phyloP scores from a whole-genome alignment of 2,329 filamentous ascomycete species.

The Dothidotthia symphoricarpi region DNA sequence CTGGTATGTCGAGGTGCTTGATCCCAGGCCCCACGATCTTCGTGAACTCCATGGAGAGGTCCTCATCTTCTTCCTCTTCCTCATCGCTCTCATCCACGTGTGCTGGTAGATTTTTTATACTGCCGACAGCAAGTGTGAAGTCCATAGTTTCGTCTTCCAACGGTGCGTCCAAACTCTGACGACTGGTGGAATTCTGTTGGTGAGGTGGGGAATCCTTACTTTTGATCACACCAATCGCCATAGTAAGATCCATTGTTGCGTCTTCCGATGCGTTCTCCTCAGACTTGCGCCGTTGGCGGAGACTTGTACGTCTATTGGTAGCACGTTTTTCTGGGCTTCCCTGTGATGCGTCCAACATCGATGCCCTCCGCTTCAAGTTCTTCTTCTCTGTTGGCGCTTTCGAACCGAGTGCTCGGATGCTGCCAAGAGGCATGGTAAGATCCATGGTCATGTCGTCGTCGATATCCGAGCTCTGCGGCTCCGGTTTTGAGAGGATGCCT shows the following conservation, averaged over 20 bases:
- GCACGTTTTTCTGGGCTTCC: conserved; percentile 40
- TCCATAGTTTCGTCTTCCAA: conserved; percentile 43
- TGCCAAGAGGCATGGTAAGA: conserved; percentile 55
- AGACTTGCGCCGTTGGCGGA: conserved; percentile 42
- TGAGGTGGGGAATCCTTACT: conserved; percentile 5
- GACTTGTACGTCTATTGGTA: conserved; percentile 35
- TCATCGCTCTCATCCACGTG: conserved; percentile 8
- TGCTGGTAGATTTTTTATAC: conserved; percentile 27
- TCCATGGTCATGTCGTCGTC: conserved; percentile 56
- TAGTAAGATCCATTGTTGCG: conserved; percentile 43
- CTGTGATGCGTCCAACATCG: conserved; percentile 38
- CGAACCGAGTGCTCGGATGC: conserved; percentile 42
- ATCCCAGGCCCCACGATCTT: conserved; percentile 49
- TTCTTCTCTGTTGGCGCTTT: conserved; percentile 32
- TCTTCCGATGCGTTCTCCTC: conserved; percentile 41
- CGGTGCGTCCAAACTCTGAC: conserved; percentile 26
- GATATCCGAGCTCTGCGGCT: conserved; percentile 37
- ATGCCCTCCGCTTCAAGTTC: conserved; percentile 48
- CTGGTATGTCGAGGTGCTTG: conserved; percentile 15
- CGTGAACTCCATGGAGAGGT: conserved; percentile 55
- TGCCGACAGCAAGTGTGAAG: conserved; percentile 41
- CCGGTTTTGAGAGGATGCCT: conserved; percentile 63
- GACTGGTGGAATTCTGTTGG: conserved; percentile 13
- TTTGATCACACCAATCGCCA: conserved; percentile 41
- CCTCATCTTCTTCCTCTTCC: conserved; percentile 33